phyloP scores from a whole-genome alignment of 805 yeast species.

The Cyberlindnera mycetangii region DNA sequence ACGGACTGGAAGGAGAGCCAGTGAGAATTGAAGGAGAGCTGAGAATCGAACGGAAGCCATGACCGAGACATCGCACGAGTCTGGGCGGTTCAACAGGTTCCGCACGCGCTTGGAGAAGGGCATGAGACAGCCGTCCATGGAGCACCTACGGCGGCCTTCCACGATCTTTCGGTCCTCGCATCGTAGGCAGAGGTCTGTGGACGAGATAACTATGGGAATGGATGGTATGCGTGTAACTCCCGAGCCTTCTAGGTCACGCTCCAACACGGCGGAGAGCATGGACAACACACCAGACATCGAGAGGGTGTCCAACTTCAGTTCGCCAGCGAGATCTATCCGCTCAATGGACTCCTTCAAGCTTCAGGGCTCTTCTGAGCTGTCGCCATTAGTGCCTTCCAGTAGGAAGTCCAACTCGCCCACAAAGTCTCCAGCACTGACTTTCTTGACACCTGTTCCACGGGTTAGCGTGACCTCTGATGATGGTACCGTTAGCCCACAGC shows the following conservation, averaged over 20 bases:
- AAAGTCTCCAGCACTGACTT: neutral
- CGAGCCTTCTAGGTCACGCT: constrained; percentile 1
- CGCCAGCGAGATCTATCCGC: constrained; percentile 22
- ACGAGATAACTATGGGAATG: neutral
- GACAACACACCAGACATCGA: constrained; percentile 13
- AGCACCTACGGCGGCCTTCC: constrained; percentile 13
- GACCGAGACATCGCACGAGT: neutral
- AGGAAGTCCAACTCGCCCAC: neutral
- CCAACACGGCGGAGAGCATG: neutral
- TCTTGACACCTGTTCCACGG: constrained; percentile 6
- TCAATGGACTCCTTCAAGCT: constrained; percentile 7
- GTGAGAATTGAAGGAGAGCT: neutral
- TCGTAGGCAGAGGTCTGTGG: constrained; percentile 12
- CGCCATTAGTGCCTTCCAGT: neutral
- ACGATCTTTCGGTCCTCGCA: constrained; percentile 7
- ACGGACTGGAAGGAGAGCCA: no score
- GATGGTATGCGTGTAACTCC: constrained; percentile 1
- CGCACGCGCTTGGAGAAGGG: constrained; percentile 12
- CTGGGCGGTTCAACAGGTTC: constrained; percentile 12
- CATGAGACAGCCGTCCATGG: constrained; percentile 12
- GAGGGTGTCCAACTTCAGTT: constrained; percentile 19
- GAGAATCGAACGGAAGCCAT: no score
- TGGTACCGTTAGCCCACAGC: neutral
- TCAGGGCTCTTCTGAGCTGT: neutral
- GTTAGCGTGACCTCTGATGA: constrained; percentile 9